Percentiles rank a stretch among this genome's conserved stretches.
These are phyloP conservation scores for Citrus maxima DNA, from an alignment of 345 rosid species.

Conservation along the genomic window DNA sequence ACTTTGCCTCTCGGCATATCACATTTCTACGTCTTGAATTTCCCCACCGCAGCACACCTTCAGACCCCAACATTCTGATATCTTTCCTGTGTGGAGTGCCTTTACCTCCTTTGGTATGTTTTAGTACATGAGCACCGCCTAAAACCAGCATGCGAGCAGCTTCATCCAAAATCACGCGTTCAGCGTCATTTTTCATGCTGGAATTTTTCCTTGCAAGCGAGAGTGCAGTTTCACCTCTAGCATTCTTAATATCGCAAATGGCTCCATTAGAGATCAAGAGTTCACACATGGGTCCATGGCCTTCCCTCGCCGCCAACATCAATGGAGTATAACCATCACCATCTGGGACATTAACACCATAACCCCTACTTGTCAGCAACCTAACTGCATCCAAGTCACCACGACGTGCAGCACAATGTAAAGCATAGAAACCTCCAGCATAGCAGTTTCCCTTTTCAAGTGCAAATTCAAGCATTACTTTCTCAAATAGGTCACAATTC, in stretches of 20 bases:
- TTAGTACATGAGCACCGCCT: conserved; percentile 52
- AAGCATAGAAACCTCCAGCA: conserved; percentile 80
- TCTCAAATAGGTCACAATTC: conserved; percentile 68
- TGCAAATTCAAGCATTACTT: conserved; percentile 90
- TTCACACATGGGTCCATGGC: conserved; percentile 56
- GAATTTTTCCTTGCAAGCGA: conserved; percentile 43
- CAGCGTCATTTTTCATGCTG: conserved; percentile 37
- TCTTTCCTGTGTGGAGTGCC: conserved; percentile 66
- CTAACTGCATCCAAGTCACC: conserved; percentile 75
- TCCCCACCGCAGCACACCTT: conserved; percentile 78
- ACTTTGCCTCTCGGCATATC: conserved; percentile 55
- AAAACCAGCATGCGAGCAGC: conserved; percentile 59
- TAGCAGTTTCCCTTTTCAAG: conserved; percentile 72
- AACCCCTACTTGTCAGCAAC: conserved; percentile 61
- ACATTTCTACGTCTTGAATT: conserved; percentile 66
- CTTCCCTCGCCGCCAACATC: conserved; percentile 91
- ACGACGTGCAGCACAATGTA: conserved; percentile 93
- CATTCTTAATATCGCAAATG: conserved; percentile 48
- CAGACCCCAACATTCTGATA: conserved; percentile 47
- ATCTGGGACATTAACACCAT: conserved; percentile 65
- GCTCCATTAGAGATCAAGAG: conserved; percentile 68
- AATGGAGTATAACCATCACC: conserved; percentile 91
- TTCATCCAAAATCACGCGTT: conserved; percentile 59
- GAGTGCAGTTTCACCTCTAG: conserved; percentile 66
- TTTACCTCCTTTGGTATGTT: conserved; percentile 83